A percentile compares a stretch with the other conserved stretches of the same genome.
Conservation (phyloP, 257 asterid species). For the Echium plantagineum region DNA sequence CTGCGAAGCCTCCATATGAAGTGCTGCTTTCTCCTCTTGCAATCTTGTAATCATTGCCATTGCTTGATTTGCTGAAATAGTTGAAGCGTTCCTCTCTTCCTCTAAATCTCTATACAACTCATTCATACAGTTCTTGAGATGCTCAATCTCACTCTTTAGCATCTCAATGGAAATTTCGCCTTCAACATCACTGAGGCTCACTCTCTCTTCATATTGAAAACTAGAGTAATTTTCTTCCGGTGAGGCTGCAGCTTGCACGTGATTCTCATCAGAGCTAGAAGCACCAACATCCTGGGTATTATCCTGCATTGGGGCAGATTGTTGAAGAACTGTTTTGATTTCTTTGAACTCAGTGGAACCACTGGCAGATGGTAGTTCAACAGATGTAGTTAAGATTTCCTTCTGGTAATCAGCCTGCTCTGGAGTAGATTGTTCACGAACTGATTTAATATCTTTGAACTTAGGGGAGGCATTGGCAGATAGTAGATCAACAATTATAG, state of each 20-base stretch:
- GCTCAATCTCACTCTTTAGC: conserved; percentile 47
- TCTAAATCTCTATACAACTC: conserved; percentile 64
- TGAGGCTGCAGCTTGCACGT: conserved; percentile 20
- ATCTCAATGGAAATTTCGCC: conserved; percentile 42
- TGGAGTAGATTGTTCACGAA: conserved; percentile 8
- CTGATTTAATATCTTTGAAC: background rate
- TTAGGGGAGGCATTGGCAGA: conserved; percentile 12
- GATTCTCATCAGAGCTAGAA: conserved; percentile 17
- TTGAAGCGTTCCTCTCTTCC: conserved; percentile 82
- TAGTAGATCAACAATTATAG: conserved; percentile 12
- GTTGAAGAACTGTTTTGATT: conserved; percentile 5
- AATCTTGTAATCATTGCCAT: conserved; percentile 93
- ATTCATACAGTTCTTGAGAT: conserved; percentile 32
- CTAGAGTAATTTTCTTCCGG: conserved; percentile 23
- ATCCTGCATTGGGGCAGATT: conserved; percentile 7
- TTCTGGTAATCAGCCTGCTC: conserved; percentile 15
- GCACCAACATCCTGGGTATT: conserved; percentile 20
- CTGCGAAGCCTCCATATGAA: conserved; percentile 87
- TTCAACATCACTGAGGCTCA: conserved; percentile 30
- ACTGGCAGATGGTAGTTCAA: background rate
- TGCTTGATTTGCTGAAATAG: conserved; percentile 69
- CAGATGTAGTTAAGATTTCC: too few species aligned
- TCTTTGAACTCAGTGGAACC: conserved; percentile 10
- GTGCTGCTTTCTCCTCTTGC: conserved; percentile 92
- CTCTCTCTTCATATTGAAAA: conserved; percentile 28